Evolutionary conservation across 768 basidiomycete species (phyloP), one percentile per base, ranked within the genome.

Genomic region (Kwoniella dejecticola): DNA sequence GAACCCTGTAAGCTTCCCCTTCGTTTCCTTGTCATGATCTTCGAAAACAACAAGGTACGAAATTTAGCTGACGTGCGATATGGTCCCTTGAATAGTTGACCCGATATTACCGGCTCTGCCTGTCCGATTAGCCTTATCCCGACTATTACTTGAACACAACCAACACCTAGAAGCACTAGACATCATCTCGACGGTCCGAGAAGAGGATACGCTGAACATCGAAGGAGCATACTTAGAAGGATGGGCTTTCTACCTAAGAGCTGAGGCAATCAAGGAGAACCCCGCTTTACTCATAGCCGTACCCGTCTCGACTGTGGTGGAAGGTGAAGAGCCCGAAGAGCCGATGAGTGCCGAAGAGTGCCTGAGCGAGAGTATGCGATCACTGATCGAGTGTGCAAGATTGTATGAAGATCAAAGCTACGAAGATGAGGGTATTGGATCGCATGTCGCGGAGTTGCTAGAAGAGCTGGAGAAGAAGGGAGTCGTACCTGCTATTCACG

Each of bases 191-290:
- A 89, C 88, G 12, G 83, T 93, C 10, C 86, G 93, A 79, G 84
- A 87, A 10, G 79, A 86, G 0, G 91, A 94, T 76, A 89, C 92
- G 66, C 84, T 90, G 72, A 88, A 90, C 54, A 87, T 92, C 12
- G 91, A 94, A 69, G 92, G 88, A 1, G 94, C 92, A 87, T 95
- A 95, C 74, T 84, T 95, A 27, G 91, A 94, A 78, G 92, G 91
- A 54, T 96, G 91, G 91, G 88, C 89, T 66, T 91, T 90, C 82
- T 91, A 86, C 81, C 80, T 94, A 48, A 68, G 75, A 21, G 77
- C 69, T 6, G 70, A 77, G 57, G 69, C 72, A 2, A 21, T 74
- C 31, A 62, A 48, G 23, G 68, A 69, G 23, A 56, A 66, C 47
- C 66, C 69, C 4, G 15, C 63, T 31, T 19, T 58, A 0, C 46